Base-by-base conservation (phyloP, 2,329 filamentous ascomycete genomes). In the Epichloe gansuensis region DNA sequence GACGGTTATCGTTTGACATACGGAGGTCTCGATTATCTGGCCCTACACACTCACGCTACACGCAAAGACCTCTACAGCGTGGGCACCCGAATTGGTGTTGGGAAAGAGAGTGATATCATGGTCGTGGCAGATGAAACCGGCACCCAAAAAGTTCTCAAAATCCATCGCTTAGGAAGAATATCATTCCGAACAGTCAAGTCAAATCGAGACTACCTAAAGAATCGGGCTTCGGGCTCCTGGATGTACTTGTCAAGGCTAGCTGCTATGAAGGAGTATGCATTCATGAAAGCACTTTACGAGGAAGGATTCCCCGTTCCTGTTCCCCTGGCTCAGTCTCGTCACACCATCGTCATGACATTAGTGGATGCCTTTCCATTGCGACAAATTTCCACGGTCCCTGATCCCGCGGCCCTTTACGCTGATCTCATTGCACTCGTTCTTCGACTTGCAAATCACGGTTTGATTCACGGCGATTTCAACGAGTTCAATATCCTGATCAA, bases 401-500 rank as follows among this genome's bases (percentile, higher is more conserved):
- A 96, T 59, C 89, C 91, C 0, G 87, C 89, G 3, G 72, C 72
- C n/a, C 75, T 98, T 5, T 98, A 98, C 65, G 84, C 83, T n/a
- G 89, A 97, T 55, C 74, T 98, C 36, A 94, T 98, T 63, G 77
- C 81, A 42, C 79, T 96, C 60, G 89, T 98, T 52, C 73, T 98
- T 43, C 80, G 83, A 31, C 75, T 98, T 41, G 91, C 93, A 5
- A 81, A 81, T 55, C 82, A 90, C 59, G 93, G 93, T 6, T 73
- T 98, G 47, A 98, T 98, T 55, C 93, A 98, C 65, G 93, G 93
- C 56, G 93, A 98, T 66, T 98, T 94, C 73, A 98, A 98, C 72
- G 94, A 98, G 68, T 98, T 98, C 76, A 98, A 98, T 67, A 91
- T 98, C 57, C 74, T 98, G 36, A 83, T 98, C 65, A 89, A 93